Percentiles rank a stretch among this genome's conserved stretches.
phyloP scores from a whole-genome alignment of 352 stramenopile genomes.

The Globisporangium okanoganense region DNA sequence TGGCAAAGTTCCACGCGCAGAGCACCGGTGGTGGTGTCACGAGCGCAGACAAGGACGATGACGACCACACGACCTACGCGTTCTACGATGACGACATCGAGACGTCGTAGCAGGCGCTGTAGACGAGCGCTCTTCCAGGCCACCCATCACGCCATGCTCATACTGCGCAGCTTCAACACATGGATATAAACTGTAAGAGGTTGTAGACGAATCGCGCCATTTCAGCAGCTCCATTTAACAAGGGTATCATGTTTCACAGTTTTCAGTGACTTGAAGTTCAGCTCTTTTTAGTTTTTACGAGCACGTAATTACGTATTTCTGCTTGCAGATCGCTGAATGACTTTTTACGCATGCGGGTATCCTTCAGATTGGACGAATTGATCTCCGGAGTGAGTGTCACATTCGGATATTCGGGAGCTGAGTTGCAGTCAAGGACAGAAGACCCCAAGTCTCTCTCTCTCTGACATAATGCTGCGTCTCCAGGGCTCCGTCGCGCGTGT shows the following conservation, averaged over 20 bases:
- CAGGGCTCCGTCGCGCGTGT: slow-evolving; percentile 31
- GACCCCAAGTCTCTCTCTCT: not conserved
- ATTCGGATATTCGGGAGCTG: not conserved
- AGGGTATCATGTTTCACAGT: not conserved
- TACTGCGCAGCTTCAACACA: not conserved
- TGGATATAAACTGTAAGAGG: not conserved
- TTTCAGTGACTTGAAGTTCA: slow-evolving; percentile 4
- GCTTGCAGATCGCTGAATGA: not conserved
- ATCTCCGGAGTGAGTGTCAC: not conserved
- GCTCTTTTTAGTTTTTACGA: not conserved
- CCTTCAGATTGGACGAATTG: not conserved
- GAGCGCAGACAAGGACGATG: not conserved
- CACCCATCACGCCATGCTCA: not conserved
- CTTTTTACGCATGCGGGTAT: not conserved
- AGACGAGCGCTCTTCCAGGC: not conserved
- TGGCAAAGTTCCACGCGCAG: slow-evolving; percentile 20
- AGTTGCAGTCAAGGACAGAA: not conserved
- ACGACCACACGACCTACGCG: not conserved
- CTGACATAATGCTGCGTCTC: slow-evolving; percentile 56
- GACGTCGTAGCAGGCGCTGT: not conserved
- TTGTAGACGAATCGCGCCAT: not conserved
- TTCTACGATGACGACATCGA: not conserved
- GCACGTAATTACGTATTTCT: not conserved
- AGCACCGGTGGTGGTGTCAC: not conserved
- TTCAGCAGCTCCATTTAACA: not conserved